Evolutionary conservation across 2,329 filamentous ascomycete species (phyloP).

Genomic region (Lasiodiplodia sp.): DNA sequence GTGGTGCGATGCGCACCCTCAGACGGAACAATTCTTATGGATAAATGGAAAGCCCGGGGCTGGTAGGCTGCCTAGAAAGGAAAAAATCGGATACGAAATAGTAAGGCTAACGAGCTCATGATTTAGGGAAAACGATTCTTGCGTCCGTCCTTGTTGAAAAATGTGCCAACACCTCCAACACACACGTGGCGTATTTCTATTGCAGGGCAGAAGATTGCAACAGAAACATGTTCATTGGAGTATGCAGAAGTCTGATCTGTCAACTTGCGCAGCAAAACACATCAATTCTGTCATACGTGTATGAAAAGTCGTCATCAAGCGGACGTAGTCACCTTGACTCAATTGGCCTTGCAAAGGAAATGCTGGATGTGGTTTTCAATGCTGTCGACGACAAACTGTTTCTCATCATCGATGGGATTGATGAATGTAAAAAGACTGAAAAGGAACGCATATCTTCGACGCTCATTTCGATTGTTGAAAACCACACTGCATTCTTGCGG

Average conservation of each 20-base stretch:
- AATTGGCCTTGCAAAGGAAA: constrained; percentile 36
- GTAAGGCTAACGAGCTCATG: too few species aligned
- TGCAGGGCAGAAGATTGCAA: constrained; percentile 43
- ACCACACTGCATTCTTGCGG: constrained; percentile 7
- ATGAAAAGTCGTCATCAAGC: constrained; percentile 36
- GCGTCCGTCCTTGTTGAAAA: constrained; percentile 50
- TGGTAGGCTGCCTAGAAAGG: too few species aligned
- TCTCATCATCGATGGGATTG: constrained; percentile 55
- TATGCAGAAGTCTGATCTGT: constrained; percentile 35
- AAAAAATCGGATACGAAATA: too few species aligned
- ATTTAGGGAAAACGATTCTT: constrained; percentile 51
- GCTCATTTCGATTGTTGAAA: too few species aligned
- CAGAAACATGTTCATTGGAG: constrained; percentile 31
- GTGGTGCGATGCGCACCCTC: too few species aligned
- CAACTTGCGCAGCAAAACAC: constrained; percentile 41
- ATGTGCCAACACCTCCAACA: constrained; percentile 36
- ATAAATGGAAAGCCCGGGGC: too few species aligned
- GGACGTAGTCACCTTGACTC: constrained; percentile 38
- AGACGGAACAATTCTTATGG: too few species aligned
- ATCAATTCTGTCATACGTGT: constrained; percentile 33
- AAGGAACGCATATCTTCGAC: constrained; percentile 34
- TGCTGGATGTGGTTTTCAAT: constrained; percentile 45
- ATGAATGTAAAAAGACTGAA: constrained; percentile 48
- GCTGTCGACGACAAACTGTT: constrained; percentile 39
- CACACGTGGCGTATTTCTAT: constrained; percentile 48